Conservation (phyloP, 2,329 filamentous ascomycete species). For the Colletotrichum sp. region DNA sequence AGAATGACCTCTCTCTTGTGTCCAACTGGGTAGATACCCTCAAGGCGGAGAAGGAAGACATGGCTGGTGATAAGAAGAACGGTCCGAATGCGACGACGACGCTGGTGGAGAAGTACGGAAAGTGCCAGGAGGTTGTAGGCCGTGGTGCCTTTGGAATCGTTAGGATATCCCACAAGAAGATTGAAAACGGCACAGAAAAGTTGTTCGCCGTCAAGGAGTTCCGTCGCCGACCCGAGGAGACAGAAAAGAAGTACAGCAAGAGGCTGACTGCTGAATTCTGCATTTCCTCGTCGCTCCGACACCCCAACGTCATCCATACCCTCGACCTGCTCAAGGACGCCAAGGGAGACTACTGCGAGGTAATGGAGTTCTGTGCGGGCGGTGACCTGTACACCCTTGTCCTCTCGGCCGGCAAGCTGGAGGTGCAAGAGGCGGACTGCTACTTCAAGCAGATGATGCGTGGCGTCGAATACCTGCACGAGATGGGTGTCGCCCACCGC, state of each 20-base stretch:
- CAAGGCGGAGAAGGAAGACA: conserved; percentile 76
- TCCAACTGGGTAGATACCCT: conserved; percentile 96
- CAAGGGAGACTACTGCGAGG: conserved; percentile 97
- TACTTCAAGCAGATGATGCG: conserved; percentile 99
- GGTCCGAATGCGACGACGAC: conserved; percentile 77
- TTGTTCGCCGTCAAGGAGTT: conserved; percentile 99
- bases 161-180: conserved; percentile 93
- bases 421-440: conserved; percentile 92
- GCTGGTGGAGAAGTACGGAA: conserved; percentile 95
- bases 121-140: conserved; percentile 96
- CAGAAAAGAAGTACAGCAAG: conserved; percentile 97
- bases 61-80: conserved; percentile 77
- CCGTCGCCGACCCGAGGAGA: conserved; percentile 90
- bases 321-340: conserved; percentile 93
- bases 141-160: conserved; percentile 97
- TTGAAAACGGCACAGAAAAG: conserved; percentile 85
- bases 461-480: conserved; percentile 97
- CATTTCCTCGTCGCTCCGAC: conserved; percentile 94
- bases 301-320: conserved; percentile 98
- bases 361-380: conserved; percentile 99
- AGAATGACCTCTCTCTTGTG: conserved; percentile 89
- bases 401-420: conserved; percentile 87
- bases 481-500: conserved; percentile 98
- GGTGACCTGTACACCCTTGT: conserved; percentile 95
- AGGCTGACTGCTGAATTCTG: conserved; percentile 97